Base-by-base conservation (phyloP, 345 rosid species). In the Melaleuca alternifolia region DNA sequence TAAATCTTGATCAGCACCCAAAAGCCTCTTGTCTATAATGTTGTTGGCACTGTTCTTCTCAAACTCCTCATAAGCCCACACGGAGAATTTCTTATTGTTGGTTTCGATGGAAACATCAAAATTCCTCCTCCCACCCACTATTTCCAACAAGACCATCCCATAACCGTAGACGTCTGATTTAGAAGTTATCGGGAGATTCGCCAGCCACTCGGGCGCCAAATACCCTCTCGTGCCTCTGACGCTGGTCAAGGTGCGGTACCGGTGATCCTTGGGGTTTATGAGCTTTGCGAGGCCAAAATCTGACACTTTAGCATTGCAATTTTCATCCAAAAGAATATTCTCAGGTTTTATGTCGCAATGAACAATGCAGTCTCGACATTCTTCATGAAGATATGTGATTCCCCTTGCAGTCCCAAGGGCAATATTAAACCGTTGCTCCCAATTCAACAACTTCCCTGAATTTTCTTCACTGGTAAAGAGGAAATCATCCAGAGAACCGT, bases 91-190 rank as follows among this genome's bases (percentile, higher is more conserved):
- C 90, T 79, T 91, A 77, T 86, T 88, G 86, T 89, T 89, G 3
- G 92, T 91, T 71, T 86, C 84, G 7, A 75, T 54, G 24, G 87
- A 86, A 59, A 92, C 89, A 85, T 91, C 93, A 24, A 92, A 91
- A 86, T 93, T 95, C 89, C 94, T 93, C 87, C 89, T 89, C 21
- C 95, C 94, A 48, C 94, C 88, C 41, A 93, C 91, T 76, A 94
- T 54, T 85, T 94, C 95, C 84, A 95, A 84, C 57, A 95, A 85
- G 84, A 94, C 95, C 92, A 94, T 92, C 9, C 95, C 97, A 41
- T 87, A 95, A 86, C 97, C 92, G 84, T 93, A 95, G 44, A 95
- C 93, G 88, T 95, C 97, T 0, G 91, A 93, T 84, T 94, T 93
- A 44, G 93, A 89, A 46, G 98, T 94, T 33, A 93, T 84, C 53